Base-by-base conservation (phyloP, 139 green algal species). In the Monoraphidium neglectum region DNA sequence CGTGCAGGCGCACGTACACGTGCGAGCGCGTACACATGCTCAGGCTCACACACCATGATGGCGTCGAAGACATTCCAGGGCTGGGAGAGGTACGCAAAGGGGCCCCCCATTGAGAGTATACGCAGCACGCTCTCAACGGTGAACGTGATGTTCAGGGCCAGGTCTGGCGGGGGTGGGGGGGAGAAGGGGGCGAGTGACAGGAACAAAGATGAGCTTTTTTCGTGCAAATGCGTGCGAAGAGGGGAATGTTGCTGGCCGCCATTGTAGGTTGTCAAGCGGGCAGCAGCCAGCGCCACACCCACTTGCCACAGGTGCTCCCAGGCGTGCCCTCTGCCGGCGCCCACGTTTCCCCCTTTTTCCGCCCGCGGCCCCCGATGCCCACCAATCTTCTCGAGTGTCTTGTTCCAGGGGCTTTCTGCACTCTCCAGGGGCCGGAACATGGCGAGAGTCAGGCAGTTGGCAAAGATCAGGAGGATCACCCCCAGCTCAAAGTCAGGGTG, bases 41-140 rank as follows among this genome's bases (percentile, higher is more conserved):
- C 43, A 51, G 8, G 8, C 43, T 51, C 43, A 51, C 12, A n/a
- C 43, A 51, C 89, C 83, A 95, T 93, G 57, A 86, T 30, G 59
- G 77, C 57, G 80, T 95, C 90, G 68, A 95, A 90, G 2, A 81
- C 60, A 73, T 97, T 95, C 91, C 90, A 94, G 26, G 84, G 76
- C 36, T 88, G 62, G 26, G 33, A 46, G 28, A 93, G 77, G 75
- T 92, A 92, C 0, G 69, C 68, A 12, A 83, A 53, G 13, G 74
- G 35, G n/a, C 87, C 88, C 18, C 85, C 84, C 13, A 84, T 61
- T 26, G 84, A 77, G 8, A 89, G 37, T 4, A 91, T 82, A 38
- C 88, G 83, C 56, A 95, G 28, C 3, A 92, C 1, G 71, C 91
- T 84, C 83, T 95, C 92, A 1, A 88, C 15, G 1, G 88, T 87